Evolutionary conservation across 2,329 filamentous ascomycete genomes (phyloP), one percentile per base, ranked within the genome.

Genomic region (Plectosphaerella plurivora): DNA sequence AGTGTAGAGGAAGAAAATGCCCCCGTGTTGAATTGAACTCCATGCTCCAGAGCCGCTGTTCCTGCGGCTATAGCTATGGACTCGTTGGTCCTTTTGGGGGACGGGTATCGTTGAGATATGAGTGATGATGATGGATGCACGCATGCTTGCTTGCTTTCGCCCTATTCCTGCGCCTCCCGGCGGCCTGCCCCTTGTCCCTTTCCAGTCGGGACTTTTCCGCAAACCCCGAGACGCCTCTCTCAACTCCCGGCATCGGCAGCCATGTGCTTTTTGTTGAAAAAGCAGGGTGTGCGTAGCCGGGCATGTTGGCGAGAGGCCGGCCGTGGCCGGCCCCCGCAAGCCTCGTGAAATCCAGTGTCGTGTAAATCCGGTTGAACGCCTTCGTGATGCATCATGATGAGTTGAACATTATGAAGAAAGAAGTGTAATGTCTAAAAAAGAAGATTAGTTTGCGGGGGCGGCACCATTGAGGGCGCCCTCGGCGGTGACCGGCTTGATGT

Each of bases 31-130:
- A 52, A 50, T 46, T 48, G 48, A 50, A 50, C 48, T 50, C 48
- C 48, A 45, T 50, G 48, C 48, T 50, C 48, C 48, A 45, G 15
- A 50, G 39, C 48, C 48, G 39, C 48, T 44, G 25, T 44, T 33
- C 37, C 48, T n/a, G 48, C 39, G 48, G 48, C 48, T 18, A 44
- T 41, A 25, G 37, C 28, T 50, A 28, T 50, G 39, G 48, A 50
- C 39, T 45, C 37, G 33, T 48, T 39, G 46, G 54, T 57, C 54
- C 52, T 48, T 57, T 44, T 44, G 41, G 41, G 41, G 53, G 60
- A 58, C 65, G 68, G 68, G 68, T 71, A 71, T 71, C 68, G 68
- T 71, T 71, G 68, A 71, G 68, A 71, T 71, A 62, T 68, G 54
- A 66, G 22, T 64, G 60, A 22, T 61, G 65, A 61, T 60, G 28